These are phyloP conservation scores for Dioscorea cayenensis DNA, from an alignment of 116 monocot species.

Conservation along the genomic window DNA sequence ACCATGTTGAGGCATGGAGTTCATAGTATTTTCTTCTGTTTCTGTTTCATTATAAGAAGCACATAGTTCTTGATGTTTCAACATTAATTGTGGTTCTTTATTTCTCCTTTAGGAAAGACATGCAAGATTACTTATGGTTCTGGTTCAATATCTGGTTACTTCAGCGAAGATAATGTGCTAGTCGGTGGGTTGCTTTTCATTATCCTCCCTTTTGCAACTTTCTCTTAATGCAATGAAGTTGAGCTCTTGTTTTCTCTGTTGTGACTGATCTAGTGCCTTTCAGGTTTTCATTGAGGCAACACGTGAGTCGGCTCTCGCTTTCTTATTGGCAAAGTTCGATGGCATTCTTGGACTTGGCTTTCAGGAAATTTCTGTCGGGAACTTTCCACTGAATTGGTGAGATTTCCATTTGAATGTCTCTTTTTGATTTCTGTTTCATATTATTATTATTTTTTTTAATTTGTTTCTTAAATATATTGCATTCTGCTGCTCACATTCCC, in stretches of 20 bases:
- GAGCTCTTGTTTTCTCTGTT: neutral
- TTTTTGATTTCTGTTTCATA: neutral
- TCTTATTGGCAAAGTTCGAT: constrained; percentile 68
- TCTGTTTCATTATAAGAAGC: neutral
- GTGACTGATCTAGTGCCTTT: constrained; percentile 6
- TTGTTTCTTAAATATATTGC: too few relatives aligned
- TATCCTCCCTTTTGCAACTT: neutral
- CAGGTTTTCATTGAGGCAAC: constrained; percentile 93
- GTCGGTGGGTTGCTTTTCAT: constrained; percentile 42
- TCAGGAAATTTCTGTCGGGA: constrained; percentile 60
- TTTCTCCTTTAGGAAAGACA: constrained; percentile 44
- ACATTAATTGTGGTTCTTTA: neutral
- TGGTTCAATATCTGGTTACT: constrained; percentile 74
- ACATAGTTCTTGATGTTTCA: neutral
- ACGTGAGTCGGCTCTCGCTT: constrained; percentile 50
- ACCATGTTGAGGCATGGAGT: too few relatives aligned
- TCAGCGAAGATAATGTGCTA: constrained; percentile 68
- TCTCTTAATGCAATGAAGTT: neutral
- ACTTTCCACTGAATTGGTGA: constrained; percentile 66
- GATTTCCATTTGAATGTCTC: neutral
- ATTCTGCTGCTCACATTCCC: constrained; percentile 1
- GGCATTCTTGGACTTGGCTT: constrained; percentile 75
- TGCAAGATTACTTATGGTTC: constrained; percentile 79
- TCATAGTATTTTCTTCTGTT: neutral
- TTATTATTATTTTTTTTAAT: neutral